Evolutionary conservation across 2,329 filamentous ascomycete species (phyloP).

Genomic region (Lachnellula hyalina): DNA sequence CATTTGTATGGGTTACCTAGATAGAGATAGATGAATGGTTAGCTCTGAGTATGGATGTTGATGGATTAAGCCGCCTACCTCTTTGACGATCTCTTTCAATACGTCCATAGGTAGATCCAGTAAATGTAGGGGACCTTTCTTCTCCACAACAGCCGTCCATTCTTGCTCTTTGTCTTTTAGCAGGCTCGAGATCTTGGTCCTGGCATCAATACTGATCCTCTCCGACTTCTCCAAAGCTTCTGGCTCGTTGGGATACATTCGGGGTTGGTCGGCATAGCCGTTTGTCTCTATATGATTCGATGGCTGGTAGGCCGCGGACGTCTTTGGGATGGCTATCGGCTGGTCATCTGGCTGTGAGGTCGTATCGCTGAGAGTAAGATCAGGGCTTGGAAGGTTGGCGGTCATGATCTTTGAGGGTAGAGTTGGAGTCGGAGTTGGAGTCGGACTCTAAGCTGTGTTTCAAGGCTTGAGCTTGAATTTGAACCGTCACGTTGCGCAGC

Average conservation of each 20-base stretch:
- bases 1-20: conserved; percentile 75
- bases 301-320: conserved; percentile 25
- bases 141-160: conserved; percentile 58
- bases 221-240: conserved; percentile 16
- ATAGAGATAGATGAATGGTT: conserved; percentile 10
- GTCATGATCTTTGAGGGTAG: conserved; percentile 20
- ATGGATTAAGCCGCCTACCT: conserved; percentile 45
- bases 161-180: conserved; percentile 58
- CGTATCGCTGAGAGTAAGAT: conserved; percentile 25
- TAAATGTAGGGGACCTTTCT: conserved; percentile 55
- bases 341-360: conserved; percentile 28
- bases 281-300: conserved; percentile 19
- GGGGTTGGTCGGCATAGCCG: conserved; percentile 14
- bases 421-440: not conserved
- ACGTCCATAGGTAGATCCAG: conserved; percentile 75
- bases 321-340: conserved; percentile 23
- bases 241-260: conserved; percentile 17
- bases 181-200: conserved; percentile 35
- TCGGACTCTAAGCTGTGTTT: conserved; percentile 16
- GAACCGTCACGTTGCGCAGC: conserved; percentile 17
- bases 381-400: conserved; percentile 20
- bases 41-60: not conserved
- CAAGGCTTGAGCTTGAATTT: conserved; percentile 6
- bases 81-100: conserved; percentile 71
- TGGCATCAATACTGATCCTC: conserved; percentile 23